These are phyloP conservation scores for Sesbania bispinosa DNA, from an alignment of 306 rosid species.

Conservation along the genomic window DNA sequence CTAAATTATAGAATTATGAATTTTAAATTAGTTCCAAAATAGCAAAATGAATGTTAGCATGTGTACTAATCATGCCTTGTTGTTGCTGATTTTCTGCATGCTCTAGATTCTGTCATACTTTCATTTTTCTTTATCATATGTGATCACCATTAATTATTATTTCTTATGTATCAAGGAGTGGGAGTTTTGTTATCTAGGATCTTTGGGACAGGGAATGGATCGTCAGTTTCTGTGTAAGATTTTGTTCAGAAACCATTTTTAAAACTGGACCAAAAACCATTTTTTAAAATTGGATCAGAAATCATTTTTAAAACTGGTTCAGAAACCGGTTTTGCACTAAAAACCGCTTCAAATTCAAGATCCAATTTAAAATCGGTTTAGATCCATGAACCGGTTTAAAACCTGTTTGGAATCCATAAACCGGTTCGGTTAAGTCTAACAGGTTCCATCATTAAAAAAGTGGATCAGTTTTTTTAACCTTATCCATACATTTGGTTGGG, in stretches of 20 bases:
- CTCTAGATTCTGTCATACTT: background rate
- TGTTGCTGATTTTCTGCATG: background rate
- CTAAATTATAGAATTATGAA: background rate
- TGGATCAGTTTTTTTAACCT: too few species aligned
- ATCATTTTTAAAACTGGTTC: too few species aligned
- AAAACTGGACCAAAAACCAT: too few species aligned
- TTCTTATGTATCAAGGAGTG: conserved; percentile 58
- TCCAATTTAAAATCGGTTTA: too few species aligned
- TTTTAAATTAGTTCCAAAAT: background rate
- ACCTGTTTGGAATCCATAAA: too few species aligned
- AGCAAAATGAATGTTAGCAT: background rate
- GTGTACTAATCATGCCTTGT: background rate
- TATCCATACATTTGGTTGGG: too few species aligned
- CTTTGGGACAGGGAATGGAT: conserved; percentile 82
- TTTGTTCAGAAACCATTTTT: conserved; percentile 36
- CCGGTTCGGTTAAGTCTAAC: too few species aligned
- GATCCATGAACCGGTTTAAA: too few species aligned
- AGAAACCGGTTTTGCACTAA: too few species aligned
- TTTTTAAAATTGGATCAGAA: too few species aligned
- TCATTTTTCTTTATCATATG: background rate
- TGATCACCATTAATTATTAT: background rate
- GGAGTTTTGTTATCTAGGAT: conserved; percentile 76
- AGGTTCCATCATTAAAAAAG: too few species aligned
- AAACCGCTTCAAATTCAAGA: too few species aligned
- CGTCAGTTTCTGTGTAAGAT: conserved; percentile 87